Evolutionary conservation across 2,329 filamentous ascomycete species (phyloP).

Genomic region (Trichoderma breve): DNA sequence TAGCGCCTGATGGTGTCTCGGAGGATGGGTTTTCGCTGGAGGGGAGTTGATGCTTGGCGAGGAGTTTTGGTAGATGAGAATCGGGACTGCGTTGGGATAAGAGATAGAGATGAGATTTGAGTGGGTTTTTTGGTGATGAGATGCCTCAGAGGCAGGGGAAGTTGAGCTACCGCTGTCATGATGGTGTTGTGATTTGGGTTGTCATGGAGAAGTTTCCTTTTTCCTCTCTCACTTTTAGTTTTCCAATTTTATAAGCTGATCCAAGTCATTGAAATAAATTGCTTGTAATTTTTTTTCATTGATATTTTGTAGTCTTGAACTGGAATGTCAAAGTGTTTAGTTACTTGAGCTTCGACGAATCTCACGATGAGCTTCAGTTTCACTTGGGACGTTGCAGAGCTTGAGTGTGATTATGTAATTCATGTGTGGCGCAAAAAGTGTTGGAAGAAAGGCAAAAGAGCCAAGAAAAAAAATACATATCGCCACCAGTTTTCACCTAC

Average conservation of each 20-base stretch:
- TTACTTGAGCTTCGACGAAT: not conserved
- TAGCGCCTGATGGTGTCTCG: conserved; percentile 19
- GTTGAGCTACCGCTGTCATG: conserved; percentile 29
- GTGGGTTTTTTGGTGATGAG: not conserved
- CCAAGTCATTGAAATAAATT: not conserved
- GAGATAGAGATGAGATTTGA: not conserved
- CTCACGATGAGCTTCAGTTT: not conserved
- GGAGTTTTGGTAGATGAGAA: not conserved
- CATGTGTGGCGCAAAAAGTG: not conserved
- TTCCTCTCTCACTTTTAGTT: not conserved
- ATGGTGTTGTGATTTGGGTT: not conserved
- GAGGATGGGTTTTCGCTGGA: conserved; percentile 11
- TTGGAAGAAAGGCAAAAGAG: not conserved
- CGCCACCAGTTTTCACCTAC: not conserved
- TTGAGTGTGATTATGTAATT: not conserved
- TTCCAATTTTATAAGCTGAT: not conserved
- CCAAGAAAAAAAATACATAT: not conserved
- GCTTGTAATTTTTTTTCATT: not conserved
- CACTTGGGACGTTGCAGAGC: not conserved
- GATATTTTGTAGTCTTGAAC: not conserved
- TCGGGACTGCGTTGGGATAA: not conserved
- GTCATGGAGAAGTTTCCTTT: not conserved
- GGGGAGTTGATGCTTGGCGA: not conserved
- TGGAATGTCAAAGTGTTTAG: not conserved
- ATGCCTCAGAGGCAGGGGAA: conserved; percentile 5